phyloP scores from a whole-genome alignment of 441 rosid genomes.

The Cnidoscolus chayamansa region DNA sequence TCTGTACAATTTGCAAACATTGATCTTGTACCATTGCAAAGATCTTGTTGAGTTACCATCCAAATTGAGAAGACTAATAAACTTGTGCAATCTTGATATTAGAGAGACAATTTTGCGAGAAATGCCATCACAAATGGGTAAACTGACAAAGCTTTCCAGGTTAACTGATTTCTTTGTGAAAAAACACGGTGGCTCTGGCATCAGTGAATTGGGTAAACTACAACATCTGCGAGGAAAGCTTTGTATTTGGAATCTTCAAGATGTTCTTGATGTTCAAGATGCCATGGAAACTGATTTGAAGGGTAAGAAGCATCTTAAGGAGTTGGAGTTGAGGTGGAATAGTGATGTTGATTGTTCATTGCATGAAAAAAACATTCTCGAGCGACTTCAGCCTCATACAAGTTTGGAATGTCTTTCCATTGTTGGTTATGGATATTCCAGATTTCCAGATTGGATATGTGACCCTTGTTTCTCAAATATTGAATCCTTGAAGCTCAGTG shows the following conservation, averaged over 20 bases:
- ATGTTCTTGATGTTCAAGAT: slow-evolving; percentile 15
- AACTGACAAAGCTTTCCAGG: slow-evolving; percentile 14
- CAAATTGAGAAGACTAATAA: slow-evolving; percentile 16
- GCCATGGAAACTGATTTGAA: slow-evolving; percentile 25
- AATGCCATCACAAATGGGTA: slow-evolving; percentile 20
- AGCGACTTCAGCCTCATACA: slow-evolving; percentile 8
- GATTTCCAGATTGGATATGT: slow-evolving; percentile 16
- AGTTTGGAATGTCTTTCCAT: slow-evolving; percentile 13
- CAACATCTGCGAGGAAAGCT: slow-evolving; percentile 18
- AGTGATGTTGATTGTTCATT: not conserved
- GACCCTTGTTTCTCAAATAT: slow-evolving; percentile 2
- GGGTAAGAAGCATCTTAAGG: slow-evolving; percentile 19
- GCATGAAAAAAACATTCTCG: not conserved
- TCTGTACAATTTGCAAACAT: slow-evolving; percentile 16
- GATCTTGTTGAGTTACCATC: slow-evolving; percentile 21
- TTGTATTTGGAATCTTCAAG: slow-evolving; percentile 18
- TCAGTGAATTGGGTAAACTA: slow-evolving; percentile 26
- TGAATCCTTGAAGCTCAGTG: slow-evolving; percentile 10
- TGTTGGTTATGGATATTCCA: slow-evolving; percentile 2
- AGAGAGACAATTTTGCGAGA: not conserved
- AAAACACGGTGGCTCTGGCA: slow-evolving; percentile 6
- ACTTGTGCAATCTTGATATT: slow-evolving; percentile 19
- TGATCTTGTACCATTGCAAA: slow-evolving; percentile 6
- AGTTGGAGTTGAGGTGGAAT: slow-evolving; percentile 26
- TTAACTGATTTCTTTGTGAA: slow-evolving; percentile 20